phyloP scores from a whole-genome alignment of 352 stramenopile species.

The Pseudoperonospora humuli region DNA sequence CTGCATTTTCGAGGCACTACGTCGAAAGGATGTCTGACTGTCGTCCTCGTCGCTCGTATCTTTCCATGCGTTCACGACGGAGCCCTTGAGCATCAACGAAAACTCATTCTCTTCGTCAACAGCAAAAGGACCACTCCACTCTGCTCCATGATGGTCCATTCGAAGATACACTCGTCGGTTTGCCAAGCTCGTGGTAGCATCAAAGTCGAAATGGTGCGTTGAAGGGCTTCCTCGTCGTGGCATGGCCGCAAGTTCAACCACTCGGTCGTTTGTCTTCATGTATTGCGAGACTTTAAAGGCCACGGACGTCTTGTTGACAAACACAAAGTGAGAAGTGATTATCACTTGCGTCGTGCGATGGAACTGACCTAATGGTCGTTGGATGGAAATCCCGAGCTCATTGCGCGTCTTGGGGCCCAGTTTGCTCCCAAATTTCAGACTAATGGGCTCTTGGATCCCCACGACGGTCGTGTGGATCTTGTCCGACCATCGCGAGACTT shows the following conservation, averaged over 20 bases:
- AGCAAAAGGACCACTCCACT: conserved; percentile 78
- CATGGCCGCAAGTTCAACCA: conserved; percentile 49
- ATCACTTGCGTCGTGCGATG: conserved; percentile 83
- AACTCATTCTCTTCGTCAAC: conserved; percentile 85
- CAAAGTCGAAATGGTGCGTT: conserved; percentile 66
- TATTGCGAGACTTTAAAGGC: conserved; percentile 75
- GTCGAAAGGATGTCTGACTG: conserved; percentile 33
- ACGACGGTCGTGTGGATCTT: conserved; percentile 83
- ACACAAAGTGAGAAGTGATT: conserved; percentile 78
- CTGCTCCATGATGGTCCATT: conserved; percentile 62
- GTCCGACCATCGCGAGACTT: conserved; percentile 79
- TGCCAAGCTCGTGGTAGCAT: conserved; percentile 35
- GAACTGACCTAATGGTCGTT: conserved; percentile 78
- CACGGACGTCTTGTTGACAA: conserved; percentile 77
- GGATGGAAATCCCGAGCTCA: conserved; percentile 82
- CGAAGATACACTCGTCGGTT: conserved; percentile 62
- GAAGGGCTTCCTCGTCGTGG: conserved; percentile 30
- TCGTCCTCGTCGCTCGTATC: conserved; percentile 27
- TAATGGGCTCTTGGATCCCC: conserved; percentile 75
- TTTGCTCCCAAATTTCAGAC: conserved; percentile 66
- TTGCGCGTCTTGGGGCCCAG: conserved; percentile 57
- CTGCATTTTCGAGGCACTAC: conserved; percentile 43
- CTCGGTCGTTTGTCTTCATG: conserved; percentile 46
- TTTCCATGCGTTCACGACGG: conserved; percentile 44
- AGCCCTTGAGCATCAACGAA: conserved; percentile 60